A percentile compares a stretch with the other conserved stretches of the same genome.
Evolutionary conservation across 2,329 filamentous ascomycete species (phyloP).

Genomic region (Paracorniculantispora psalliotae): DNA sequence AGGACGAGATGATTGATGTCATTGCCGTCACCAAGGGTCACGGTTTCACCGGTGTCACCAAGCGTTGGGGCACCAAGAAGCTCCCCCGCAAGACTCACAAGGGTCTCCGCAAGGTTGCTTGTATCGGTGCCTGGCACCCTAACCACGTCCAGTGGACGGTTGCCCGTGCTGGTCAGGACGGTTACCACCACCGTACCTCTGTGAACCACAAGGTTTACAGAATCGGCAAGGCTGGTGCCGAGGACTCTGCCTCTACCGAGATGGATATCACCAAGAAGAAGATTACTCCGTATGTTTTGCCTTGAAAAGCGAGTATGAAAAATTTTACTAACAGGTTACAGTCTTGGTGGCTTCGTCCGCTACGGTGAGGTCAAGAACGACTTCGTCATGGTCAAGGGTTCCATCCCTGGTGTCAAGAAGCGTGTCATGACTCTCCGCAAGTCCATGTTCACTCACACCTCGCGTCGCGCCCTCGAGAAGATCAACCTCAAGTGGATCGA

Average conservation of each 20-base stretch:
- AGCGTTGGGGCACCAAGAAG: constrained; percentile 99
- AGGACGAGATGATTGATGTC: constrained; percentile 99
- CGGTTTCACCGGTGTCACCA: constrained; percentile 95
- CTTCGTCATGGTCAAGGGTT: constrained; percentile 97
- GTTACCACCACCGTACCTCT: constrained; percentile 99
- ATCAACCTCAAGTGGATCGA: constrained; percentile 99
- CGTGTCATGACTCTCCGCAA: constrained; percentile 94
- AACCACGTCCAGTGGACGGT: constrained; percentile 99
- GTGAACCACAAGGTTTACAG: constrained; percentile 99
- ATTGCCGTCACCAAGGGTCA: constrained; percentile 99
- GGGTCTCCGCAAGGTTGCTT: constrained; percentile 99
- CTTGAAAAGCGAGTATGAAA: too few species aligned
- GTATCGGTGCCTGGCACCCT: constrained; percentile 99
- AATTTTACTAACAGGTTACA: constrained; percentile 34
- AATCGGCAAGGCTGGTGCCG: constrained; percentile 86
- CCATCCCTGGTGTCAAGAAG: constrained; percentile 98
- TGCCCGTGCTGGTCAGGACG: constrained; percentile 98
- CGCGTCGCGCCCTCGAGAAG: constrained; percentile 94
- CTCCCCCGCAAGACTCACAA: constrained; percentile 99
- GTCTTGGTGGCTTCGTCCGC: constrained; percentile 97
- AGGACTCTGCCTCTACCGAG: constrained; percentile 90
- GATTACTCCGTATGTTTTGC: constrained; percentile 88
- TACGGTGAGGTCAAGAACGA: constrained; percentile 99
- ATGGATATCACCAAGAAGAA: constrained; percentile 98
- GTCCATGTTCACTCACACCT: constrained; percentile 89